Conservation (phyloP, 2,329 filamentous ascomycete genomes). For the Colletotrichum neosansevieriae region DNA sequence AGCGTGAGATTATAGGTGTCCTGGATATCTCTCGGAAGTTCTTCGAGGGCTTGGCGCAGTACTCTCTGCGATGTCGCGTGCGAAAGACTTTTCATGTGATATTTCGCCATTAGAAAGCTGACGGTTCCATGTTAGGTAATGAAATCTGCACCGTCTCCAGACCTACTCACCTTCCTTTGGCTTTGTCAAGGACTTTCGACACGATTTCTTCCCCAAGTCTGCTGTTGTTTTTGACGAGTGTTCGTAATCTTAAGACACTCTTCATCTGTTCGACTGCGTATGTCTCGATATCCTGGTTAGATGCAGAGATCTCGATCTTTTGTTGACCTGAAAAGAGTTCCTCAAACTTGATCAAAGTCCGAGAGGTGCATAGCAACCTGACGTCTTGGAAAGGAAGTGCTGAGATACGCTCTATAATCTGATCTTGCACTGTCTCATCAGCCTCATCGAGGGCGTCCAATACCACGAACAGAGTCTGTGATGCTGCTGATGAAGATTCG, state of each 20-base stretch:
- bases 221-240: no score
- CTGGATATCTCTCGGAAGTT: not conserved
- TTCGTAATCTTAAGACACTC: no score
- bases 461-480: not conserved
- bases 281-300: not conserved
- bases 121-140: not conserved
- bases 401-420: not conserved
- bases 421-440: not conserved
- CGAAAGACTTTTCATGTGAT: not conserved
- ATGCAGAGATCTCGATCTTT: not conserved
- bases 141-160: not conserved
- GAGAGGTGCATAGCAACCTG: not conserved
- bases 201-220: no score
- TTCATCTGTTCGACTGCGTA: not conserved
- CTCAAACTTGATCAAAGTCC: not conserved
- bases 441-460: not conserved
- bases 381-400: not conserved
- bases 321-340: not conserved
- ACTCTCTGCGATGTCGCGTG: not conserved
- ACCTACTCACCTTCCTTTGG: not conserved
- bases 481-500: not conserved
- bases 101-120: not conserved
- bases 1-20: not conserved
- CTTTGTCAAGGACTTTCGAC: no score
- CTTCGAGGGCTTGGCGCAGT: not conserved